Evolutionary conservation across 371 early-diverging fungal species (phyloP).

Genomic region (Apophysomyces elegans): DNA sequence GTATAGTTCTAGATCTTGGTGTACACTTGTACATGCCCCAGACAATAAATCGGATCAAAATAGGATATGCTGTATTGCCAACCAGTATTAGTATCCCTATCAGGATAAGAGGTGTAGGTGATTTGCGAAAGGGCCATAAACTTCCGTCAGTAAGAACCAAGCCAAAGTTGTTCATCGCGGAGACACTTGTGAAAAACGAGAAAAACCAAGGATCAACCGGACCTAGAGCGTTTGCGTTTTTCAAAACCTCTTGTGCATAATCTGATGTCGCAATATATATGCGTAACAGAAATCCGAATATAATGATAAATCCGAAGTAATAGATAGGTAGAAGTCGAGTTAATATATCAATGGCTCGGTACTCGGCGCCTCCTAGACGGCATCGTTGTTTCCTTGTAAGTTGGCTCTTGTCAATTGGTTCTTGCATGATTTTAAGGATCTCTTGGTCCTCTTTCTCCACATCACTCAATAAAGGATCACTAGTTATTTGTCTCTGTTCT

Average conservation of each 20-base stretch:
- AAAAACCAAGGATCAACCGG: conserved; percentile 40
- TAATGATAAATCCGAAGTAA: conserved; percentile 32
- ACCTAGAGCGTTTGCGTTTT: conserved; percentile 18
- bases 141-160: conserved; percentile 32
- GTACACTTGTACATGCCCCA: conserved; percentile 41
- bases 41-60: conserved; percentile 36
- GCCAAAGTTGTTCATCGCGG: conserved; percentile 49
- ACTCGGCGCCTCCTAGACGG: conserved; percentile 49
- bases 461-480: background rate
- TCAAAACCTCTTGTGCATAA: conserved; percentile 30
- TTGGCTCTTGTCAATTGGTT: conserved; percentile 36
- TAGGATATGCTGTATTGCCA: conserved; percentile 52
- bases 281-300: conserved; percentile 31
- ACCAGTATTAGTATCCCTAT: conserved; percentile 34
- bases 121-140: conserved; percentile 42
- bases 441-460: conserved; percentile 12
- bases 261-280: conserved; percentile 36
- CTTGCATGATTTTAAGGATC: conserved; percentile 17
- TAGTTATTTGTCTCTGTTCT: conserved; percentile 1
- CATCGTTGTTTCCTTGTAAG: conserved; percentile 43
- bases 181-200: conserved; percentile 40
- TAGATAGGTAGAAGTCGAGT: conserved; percentile 33
- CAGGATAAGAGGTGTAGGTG: conserved; percentile 31
- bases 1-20: conserved; percentile 30
- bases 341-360: conserved; percentile 44